Conservation (phyloP, 2,329 filamentous ascomycete genomes). For the Onygenales sp. region DNA sequence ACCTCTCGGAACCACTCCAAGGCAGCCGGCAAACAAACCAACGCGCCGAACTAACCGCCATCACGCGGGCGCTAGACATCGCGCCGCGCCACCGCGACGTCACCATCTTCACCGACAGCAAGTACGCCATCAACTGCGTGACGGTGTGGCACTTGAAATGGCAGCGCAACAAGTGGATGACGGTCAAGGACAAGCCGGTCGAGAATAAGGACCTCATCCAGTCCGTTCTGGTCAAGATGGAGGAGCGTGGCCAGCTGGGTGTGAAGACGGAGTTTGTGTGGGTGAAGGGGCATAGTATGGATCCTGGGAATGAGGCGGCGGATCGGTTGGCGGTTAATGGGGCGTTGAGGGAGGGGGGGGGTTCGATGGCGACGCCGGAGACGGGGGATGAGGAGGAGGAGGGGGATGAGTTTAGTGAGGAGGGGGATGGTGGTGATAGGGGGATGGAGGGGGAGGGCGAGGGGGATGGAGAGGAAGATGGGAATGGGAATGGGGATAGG, state of each 20-base stretch:
- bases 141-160: constrained; percentile 75
- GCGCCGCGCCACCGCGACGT: constrained; percentile 59
- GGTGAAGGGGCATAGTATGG: constrained; percentile 75
- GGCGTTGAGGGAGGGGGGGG: constrained; percentile 33
- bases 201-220: constrained; percentile 81
- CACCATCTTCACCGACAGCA: constrained; percentile 78
- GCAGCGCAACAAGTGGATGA: constrained; percentile 70
- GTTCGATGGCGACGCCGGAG: constrained; percentile 14
- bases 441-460: background rate
- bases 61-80: constrained; percentile 71
- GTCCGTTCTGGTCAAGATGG: constrained; percentile 60
- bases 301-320: constrained; percentile 69
- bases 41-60: constrained; percentile 85
- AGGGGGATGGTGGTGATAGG: background rate
- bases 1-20: constrained; percentile 65
- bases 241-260: constrained; percentile 53
- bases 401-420: constrained; percentile 11
- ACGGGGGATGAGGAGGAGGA: constrained; percentile 20
- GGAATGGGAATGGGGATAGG: too few species aligned
- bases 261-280: constrained; percentile 65
- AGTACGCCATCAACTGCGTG: constrained; percentile 82
- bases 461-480: background rate
- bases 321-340: constrained; percentile 67
- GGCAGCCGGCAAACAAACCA: constrained; percentile 83
- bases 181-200: constrained; percentile 58